phyloP scores from a whole-genome alignment of 1,284 basidiomycete species.

The Apiotrichum gamsii region DNA sequence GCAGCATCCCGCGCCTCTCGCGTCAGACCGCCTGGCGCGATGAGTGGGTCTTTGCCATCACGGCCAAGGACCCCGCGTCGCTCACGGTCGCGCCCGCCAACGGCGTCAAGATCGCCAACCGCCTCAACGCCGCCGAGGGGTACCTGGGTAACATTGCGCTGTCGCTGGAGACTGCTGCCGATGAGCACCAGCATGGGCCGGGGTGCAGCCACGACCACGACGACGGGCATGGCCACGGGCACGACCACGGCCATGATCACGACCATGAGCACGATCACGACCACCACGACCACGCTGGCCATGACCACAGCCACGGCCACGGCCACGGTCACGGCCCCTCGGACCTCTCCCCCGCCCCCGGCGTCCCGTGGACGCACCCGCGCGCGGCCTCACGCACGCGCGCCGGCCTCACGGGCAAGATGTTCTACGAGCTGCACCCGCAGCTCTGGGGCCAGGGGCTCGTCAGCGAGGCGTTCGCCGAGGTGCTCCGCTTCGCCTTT shows the following conservation, averaged over 20 bases:
- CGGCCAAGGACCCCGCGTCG: conserved; percentile 23
- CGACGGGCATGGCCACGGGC: background rate
- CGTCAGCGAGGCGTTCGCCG: conserved; percentile 42
- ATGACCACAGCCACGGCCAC: conserved; percentile 1
- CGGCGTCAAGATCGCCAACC: conserved; percentile 22
- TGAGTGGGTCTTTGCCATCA: conserved; percentile 42
- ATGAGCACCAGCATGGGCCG: too few relatives aligned
- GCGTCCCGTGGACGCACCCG: conserved; percentile 26
- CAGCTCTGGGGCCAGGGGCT: conserved; percentile 43
- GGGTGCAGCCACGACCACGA: too few relatives aligned
- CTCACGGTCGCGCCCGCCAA: conserved; percentile 20
- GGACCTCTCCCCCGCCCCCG: background rate
- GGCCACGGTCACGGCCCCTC: background rate
- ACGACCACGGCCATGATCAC: too few relatives aligned
- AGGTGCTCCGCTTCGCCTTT: conserved; percentile 41
- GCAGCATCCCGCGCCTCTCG: conserved; percentile 6
- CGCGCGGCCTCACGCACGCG: conserved; percentile 14
- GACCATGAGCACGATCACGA: too few relatives aligned
- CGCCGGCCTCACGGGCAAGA: conserved; percentile 23
- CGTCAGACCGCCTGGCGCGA: conserved; percentile 15
- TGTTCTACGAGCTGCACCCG: conserved; percentile 46
- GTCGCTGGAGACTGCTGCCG: conserved; percentile 11
- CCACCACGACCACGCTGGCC: too few relatives aligned
- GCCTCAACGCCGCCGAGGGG: conserved; percentile 30
- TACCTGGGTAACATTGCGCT: conserved; percentile 45